Conservation (phyloP, 192 early-diverging fungal species). For the Backusella psychrophila region DNA sequence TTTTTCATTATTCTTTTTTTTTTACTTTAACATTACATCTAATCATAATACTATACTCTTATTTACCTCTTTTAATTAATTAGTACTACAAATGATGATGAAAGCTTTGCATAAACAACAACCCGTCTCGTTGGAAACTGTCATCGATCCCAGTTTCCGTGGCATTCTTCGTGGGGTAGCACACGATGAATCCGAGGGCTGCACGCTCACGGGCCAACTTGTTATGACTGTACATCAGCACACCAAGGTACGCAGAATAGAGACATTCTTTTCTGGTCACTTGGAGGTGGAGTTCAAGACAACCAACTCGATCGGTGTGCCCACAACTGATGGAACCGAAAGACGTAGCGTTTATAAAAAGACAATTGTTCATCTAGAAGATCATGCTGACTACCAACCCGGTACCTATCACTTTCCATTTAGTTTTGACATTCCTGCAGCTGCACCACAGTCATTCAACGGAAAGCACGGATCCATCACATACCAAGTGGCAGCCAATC, state of each 20-base stretch:
- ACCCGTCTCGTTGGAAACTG: neutral
- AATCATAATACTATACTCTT: neutral
- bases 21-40: neutral
- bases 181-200: conserved; percentile 32
- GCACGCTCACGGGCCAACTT: conserved; percentile 11
- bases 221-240: conserved; percentile 3
- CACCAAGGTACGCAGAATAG: conserved; percentile 17
- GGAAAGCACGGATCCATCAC: conserved; percentile 45
- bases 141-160: neutral
- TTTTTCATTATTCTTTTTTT: neutral
- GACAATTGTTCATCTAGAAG: neutral
- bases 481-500: conserved; percentile 32
- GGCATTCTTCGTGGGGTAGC: conserved; percentile 22
- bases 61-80: neutral
- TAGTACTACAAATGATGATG: neutral
- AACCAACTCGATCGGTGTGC: neutral
- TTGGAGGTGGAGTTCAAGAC: conserved; percentile 17
- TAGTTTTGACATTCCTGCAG: conserved; percentile 14
- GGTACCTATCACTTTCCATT: conserved; percentile 24
- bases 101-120: neutral
- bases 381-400: neutral
- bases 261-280: conserved; percentile 11
- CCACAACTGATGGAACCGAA: neutral
- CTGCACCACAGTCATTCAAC: conserved; percentile 37
- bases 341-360: neutral